Evolutionary conservation across 1,284 basidiomycete species (phyloP), one percentile per base, ranked within the genome.

Genomic region (Hypsizygus ulmarius): DNA sequence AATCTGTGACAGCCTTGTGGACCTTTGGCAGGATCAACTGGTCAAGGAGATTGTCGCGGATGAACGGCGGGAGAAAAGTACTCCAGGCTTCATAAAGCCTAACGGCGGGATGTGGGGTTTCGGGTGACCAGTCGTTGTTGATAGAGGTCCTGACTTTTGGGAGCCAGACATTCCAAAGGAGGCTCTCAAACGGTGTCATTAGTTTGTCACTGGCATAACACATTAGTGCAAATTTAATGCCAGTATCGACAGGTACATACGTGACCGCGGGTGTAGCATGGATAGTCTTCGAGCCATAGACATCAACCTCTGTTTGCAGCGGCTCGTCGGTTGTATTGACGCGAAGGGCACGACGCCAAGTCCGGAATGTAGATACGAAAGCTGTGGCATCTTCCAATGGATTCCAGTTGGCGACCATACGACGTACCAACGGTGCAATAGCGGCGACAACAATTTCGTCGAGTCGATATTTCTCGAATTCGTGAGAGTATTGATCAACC

Each of bases 11-110:
- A 1, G 92, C 84, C 45, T 84, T 82, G 35, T 83, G 79, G 2
- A 99, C 78, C 66, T 97, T 97, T 1, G 97, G 97, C 12, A 99
- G 70, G 35, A 99, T 78, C 21, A 99, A 83, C 66, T 99, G 97
- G 61, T 98, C 93, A 48, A 98, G 79, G 49, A 99, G 74, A 63
- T 99, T 99, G 70, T 99, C 96, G 37, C 81, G 81, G 52, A 99
- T 85, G 68, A 98, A 99, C 0, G 77, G 75, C 0, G 97, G 97
- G 1, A 99, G 75, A 45, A 97, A 81, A 0, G 81, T 75, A 2
- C 83, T 81, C 97, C 97, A 99, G 0, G 84, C 77, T 64, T 97
- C 90, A 62, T 94, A 88, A 1, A 99, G 72, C 32, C 79, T 81
- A 27, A 97, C 82, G 3, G 86, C 92, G 6, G 87, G 80, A 7